Percentiles rank a stretch among this genome's conserved stretches.
Evolutionary conservation across 371 early-diverging fungal genomes (phyloP).

Genomic region (Lichtheimia corymbifera): DNA sequence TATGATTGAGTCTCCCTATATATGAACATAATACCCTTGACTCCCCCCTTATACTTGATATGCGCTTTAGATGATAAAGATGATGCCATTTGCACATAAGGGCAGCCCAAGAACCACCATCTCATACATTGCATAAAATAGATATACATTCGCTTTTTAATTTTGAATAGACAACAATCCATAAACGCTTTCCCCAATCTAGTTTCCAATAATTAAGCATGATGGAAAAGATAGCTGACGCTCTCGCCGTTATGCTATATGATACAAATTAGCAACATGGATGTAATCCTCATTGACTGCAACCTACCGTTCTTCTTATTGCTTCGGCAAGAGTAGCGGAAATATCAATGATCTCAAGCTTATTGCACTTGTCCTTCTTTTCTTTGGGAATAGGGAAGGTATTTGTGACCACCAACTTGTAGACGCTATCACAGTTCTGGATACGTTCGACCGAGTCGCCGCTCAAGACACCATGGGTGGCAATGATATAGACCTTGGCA

Average conservation of each 20-base stretch:
- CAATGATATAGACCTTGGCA: slow-evolving; percentile 85
- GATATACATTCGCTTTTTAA: background rate
- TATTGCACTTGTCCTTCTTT: slow-evolving; percentile 70
- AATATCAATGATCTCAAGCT: slow-evolving; percentile 88
- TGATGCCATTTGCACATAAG: no score
- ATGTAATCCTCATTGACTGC: background rate
- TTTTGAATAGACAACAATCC: slow-evolving; percentile 1
- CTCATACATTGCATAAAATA: no score
- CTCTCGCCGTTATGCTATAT: slow-evolving; percentile 94
- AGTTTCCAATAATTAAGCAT: slow-evolving; percentile 32
- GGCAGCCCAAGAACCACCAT: no score
- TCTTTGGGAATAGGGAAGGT: slow-evolving; percentile 87
- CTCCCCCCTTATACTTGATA: no score
- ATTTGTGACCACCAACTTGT: slow-evolving; percentile 92
- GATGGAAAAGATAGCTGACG: slow-evolving; percentile 87
- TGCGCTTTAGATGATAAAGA: no score
- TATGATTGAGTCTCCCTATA: no score
- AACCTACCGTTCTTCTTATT: slow-evolving; percentile 84
- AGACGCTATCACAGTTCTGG: slow-evolving; percentile 81
- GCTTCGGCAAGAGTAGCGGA: slow-evolving; percentile 93
- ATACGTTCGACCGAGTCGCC: slow-evolving; percentile 84
- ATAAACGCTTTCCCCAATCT: background rate
- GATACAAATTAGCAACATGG: slow-evolving; percentile 5
- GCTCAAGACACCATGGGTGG: slow-evolving; percentile 93
- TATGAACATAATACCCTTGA: no score